Percentiles rank a stretch among this genome's conserved stretches.
These are phyloP conservation scores for Scenedesmus sp. DNA, from an alignment of 163 green algal species.

Conservation along the genomic window DNA sequence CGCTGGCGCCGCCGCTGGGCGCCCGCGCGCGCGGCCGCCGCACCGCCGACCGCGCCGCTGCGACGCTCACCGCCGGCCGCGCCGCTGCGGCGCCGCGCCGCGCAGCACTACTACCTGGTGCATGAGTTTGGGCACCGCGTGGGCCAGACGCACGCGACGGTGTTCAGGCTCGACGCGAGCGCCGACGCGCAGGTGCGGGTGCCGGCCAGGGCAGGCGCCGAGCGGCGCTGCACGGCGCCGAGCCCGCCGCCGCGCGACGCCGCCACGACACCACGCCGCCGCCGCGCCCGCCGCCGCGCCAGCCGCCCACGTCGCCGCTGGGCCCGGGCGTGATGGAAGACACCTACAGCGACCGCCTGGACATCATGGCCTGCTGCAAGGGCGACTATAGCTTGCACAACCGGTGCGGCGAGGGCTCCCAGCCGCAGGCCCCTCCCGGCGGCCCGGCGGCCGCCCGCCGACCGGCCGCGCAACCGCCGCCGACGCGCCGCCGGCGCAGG, in stretches of 20 bases:
- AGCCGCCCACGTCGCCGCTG: conserved; percentile 38
- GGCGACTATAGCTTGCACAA: conserved; percentile 53
- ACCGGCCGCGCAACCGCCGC: neutral
- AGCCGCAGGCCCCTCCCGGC: neutral
- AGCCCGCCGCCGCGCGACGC: neutral
- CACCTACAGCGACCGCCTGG: conserved; percentile 49
- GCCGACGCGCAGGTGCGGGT: neutral
- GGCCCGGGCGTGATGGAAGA: conserved; percentile 48
- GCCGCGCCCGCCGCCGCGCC: neutral
- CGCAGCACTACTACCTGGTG: conserved; percentile 61
- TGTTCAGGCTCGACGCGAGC: conserved; percentile 44
- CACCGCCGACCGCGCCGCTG: no score
- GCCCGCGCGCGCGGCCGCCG: no score
- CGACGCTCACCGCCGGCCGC: no score
- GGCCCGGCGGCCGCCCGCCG: neutral
- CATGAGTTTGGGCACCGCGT: conserved; percentile 46
- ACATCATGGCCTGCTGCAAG: conserved; percentile 66
- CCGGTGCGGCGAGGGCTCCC: conserved; percentile 19
- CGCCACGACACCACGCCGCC: neutral
- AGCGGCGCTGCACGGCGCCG: neutral
- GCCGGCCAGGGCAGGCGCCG: no score
- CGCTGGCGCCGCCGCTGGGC: no score
- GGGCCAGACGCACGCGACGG: conserved; percentile 49
- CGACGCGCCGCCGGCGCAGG: neutral
- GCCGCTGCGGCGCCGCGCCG: no score